These are phyloP conservation scores for Codiaeum variegatum DNA, from an alignment of 441 rosid species.

Conservation along the genomic window DNA sequence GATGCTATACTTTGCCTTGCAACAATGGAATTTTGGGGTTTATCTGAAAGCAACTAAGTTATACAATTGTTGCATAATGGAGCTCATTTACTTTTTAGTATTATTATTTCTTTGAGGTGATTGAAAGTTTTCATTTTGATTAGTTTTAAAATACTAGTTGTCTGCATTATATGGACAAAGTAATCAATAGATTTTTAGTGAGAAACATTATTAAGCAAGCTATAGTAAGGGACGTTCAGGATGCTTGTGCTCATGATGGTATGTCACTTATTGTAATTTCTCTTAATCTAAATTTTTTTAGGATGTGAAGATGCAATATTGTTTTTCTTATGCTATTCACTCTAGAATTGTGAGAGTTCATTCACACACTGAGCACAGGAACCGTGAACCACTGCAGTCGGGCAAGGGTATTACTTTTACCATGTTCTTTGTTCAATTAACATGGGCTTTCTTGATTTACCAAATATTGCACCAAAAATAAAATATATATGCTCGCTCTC, in stretches of 20 bases:
- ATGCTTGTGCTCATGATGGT: slow-evolving; percentile 85
- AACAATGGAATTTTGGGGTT: too few species aligned
- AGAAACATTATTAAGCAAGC: slow-evolving; percentile 98
- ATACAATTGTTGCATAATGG: too few species aligned
- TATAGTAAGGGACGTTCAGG: slow-evolving; percentile 92
- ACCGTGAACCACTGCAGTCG: slow-evolving; percentile 78
- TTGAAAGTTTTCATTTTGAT: too few species aligned
- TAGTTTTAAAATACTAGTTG: too few species aligned
- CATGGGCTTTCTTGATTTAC: too few species aligned
- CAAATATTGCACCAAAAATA: too few species aligned
- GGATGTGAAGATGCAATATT: slow-evolving; percentile 82
- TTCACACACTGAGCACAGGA: slow-evolving; percentile 67
- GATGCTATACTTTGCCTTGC: neutral
- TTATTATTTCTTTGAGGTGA: too few species aligned
- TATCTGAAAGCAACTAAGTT: too few species aligned
- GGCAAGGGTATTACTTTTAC: slow-evolving; percentile 57
- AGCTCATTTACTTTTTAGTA: too few species aligned
- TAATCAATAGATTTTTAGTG: slow-evolving; percentile 84
- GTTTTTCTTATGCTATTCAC: slow-evolving; percentile 87
- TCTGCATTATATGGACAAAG: too few species aligned
- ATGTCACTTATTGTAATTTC: neutral
- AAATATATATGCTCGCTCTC: too few species aligned
- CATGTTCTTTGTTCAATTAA: neutral
- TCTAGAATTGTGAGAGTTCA: slow-evolving; percentile 91
- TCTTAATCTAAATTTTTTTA: slow-evolving; percentile 14